phyloP scores from a whole-genome alignment of 2,329 filamentous ascomycete genomes.

The Sarocladium oryzae region DNA sequence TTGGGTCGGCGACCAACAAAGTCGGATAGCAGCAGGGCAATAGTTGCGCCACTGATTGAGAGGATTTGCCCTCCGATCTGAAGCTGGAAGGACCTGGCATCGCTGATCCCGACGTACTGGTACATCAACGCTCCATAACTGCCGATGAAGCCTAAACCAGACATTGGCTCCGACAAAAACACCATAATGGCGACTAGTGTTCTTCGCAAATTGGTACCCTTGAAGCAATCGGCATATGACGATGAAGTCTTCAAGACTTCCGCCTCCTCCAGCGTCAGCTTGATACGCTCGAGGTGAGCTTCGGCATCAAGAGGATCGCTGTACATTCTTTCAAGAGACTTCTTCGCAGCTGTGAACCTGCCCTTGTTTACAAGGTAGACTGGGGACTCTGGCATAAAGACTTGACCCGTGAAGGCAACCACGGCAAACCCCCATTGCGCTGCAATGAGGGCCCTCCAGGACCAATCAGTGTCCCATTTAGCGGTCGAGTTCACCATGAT shows the following conservation, averaged over 20 bases:
- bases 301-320: conserved; percentile 12
- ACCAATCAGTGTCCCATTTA: conserved; percentile 30
- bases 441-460: conserved; percentile 33
- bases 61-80: conserved; percentile 23
- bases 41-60: conserved; percentile 22
- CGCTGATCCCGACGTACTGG: conserved; percentile 21
- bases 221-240: too few species aligned
- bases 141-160: conserved; percentile 16
- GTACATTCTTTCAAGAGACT: conserved; percentile 28
- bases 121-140: conserved; percentile 18
- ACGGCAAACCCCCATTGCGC: conserved; percentile 34
- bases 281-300: conserved; percentile 16
- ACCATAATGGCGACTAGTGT: too few species aligned
- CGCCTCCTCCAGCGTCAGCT: conserved; percentile 16
- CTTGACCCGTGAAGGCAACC: conserved; percentile 22
- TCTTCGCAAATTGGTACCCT: too few species aligned
- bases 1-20: conserved; percentile 23
- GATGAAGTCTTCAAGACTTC: conserved; percentile 13
- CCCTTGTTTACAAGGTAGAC: conserved; percentile 32
- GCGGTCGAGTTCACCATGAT: conserved; percentile 31
- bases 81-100: conserved; percentile 21
- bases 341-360: conserved; percentile 23
- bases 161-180: conserved; percentile 17
- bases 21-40: conserved; percentile 21
- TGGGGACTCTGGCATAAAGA: conserved; percentile 36